Evolutionary conservation across 352 stramenopile species (phyloP).

Genomic region (Aphanomyces euteiches): DNA sequence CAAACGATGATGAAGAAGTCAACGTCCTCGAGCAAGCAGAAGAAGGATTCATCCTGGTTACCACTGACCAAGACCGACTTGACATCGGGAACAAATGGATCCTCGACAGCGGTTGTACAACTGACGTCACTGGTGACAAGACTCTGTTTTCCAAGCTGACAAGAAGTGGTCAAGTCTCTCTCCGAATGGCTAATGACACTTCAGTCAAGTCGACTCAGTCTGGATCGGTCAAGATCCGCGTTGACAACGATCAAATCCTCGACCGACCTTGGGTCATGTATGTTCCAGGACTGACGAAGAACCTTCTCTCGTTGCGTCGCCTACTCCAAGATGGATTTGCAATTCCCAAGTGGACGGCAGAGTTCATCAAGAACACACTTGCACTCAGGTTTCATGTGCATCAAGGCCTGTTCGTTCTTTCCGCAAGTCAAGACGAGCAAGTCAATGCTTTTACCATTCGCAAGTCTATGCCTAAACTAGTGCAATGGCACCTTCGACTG

Average conservation of each 20-base stretch:
- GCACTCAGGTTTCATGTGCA: background rate
- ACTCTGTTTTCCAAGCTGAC: background rate
- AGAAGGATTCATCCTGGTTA: background rate
- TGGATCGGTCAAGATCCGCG: background rate
- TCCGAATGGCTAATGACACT: background rate
- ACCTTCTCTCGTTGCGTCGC: background rate
- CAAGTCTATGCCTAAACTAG: background rate
- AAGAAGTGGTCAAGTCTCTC: background rate
- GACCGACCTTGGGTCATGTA: background rate
- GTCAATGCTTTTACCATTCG: background rate
- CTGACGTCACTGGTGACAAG: background rate
- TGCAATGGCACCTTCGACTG: conserved; percentile 10
- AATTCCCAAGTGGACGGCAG: background rate
- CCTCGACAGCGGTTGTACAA: conserved; percentile 2
- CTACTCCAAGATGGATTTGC: background rate
- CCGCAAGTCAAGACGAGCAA: background rate
- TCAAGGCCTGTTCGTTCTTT: background rate
- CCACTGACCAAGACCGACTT: background rate
- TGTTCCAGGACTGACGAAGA: background rate
- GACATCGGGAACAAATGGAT: background rate
- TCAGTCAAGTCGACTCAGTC: background rate
- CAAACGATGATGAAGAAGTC: background rate
- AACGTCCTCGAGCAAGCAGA: background rate
- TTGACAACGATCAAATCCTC: background rate
- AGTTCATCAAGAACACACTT: background rate